Conservation (phyloP, 2,329 filamentous ascomycete species). For the Endocalyx cinctus region DNA sequence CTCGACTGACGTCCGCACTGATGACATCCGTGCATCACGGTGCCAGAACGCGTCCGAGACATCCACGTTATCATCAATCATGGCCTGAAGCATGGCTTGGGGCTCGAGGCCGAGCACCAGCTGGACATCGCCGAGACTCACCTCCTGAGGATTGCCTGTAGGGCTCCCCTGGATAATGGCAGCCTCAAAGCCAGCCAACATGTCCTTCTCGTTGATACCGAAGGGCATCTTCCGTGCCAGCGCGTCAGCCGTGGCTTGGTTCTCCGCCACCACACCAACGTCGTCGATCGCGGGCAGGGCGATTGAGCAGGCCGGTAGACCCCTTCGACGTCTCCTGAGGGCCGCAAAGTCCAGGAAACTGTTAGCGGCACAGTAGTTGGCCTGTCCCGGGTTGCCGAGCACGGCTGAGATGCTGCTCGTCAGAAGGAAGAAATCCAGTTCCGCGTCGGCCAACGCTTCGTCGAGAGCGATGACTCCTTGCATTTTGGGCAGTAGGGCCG, state of each 20-base stretch:
- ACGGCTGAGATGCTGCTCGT: conserved; percentile 15
- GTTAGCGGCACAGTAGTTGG: conserved; percentile 27
- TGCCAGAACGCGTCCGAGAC: conserved; percentile 6
- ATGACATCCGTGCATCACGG: conserved; percentile 3
- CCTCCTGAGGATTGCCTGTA: neutral
- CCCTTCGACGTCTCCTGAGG: conserved; percentile 1
- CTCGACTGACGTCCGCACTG: conserved; percentile 2
- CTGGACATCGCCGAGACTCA: conserved; percentile 5
- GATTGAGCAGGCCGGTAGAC: conserved; percentile 1
- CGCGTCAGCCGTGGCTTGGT: conserved; percentile 2
- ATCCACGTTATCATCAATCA: neutral
- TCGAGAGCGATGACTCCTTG: neutral
- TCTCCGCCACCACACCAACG: conserved; percentile 20
- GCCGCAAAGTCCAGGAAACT: conserved; percentile 22
- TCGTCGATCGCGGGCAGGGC: conserved; percentile 6
- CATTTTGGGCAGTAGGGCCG: neutral
- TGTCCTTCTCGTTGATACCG: conserved; percentile 8
- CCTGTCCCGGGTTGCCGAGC: conserved; percentile 19
- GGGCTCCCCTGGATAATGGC: conserved; percentile 4
- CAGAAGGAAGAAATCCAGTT: conserved; percentile 12
- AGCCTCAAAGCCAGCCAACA: conserved; percentile 7
- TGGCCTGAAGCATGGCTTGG: conserved; percentile 1
- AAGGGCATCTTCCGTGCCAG: conserved; percentile 6
- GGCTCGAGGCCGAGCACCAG: conserved; percentile 8
- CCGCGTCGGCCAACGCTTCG: neutral